A percentile compares a stretch with the other conserved stretches of the same genome.
These are phyloP conservation scores for Blumeria graminis DNA, from an alignment of 2,329 filamentous ascomycete genomes.

Conservation along the genomic window DNA sequence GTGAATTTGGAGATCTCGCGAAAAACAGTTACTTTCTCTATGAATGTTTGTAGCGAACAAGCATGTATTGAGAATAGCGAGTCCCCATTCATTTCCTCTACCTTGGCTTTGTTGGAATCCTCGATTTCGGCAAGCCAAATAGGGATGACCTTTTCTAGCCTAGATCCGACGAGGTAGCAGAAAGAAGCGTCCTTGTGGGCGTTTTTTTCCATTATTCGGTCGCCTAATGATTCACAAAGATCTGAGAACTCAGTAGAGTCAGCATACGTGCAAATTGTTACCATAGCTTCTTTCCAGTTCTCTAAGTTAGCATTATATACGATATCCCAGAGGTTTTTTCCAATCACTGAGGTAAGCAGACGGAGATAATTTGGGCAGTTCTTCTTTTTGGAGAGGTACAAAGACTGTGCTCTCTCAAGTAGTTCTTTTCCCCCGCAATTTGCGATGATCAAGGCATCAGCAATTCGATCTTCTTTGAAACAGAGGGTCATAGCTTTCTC, in stretches of 20 bases:
- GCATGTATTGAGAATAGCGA: constrained; percentile 85
- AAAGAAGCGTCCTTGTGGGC: constrained; percentile 79
- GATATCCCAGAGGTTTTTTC: constrained; percentile 94
- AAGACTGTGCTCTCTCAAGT: constrained; percentile 77
- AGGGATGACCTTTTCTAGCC: constrained; percentile 84
- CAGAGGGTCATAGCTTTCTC: constrained; percentile 74
- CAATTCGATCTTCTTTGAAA: constrained; percentile 67
- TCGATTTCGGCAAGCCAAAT: constrained; percentile 86
- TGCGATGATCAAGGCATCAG: constrained; percentile 93
- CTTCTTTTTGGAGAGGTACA: constrained; percentile 66
- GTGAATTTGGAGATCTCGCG: constrained; percentile 79
- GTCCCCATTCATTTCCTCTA: constrained; percentile 44
- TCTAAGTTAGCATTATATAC: constrained; percentile 84
- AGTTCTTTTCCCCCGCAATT: constrained; percentile 88
- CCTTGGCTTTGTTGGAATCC: constrained; percentile 53
- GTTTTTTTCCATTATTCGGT: constrained; percentile 59
- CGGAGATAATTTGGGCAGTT: constrained; percentile 79
- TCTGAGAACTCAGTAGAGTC: constrained; percentile 79
- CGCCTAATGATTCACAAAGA: constrained; percentile 82
- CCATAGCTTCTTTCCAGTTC: constrained; percentile 96
- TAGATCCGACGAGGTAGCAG: constrained; percentile 87
- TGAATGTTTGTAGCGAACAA: constrained; percentile 68
- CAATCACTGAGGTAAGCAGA: constrained; percentile 70
- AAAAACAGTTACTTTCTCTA: constrained; percentile 97
- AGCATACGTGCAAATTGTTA: constrained; percentile 83